phyloP scores from a whole-genome alignment of 1,284 basidiomycete species.

The Mycosarcoma mackinlayi region DNA sequence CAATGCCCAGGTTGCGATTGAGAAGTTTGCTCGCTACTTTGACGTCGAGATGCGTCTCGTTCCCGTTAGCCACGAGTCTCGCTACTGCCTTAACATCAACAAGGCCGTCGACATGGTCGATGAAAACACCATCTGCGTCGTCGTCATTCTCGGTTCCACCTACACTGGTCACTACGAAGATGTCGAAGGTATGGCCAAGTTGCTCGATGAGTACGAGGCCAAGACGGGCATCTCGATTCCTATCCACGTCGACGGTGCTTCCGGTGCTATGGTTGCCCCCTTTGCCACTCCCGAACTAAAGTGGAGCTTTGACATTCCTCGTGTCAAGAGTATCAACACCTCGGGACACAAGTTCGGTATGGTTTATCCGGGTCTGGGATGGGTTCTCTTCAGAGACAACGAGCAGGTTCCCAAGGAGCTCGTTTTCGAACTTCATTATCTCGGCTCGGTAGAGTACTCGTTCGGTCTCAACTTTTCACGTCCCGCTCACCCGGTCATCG shows the following conservation, averaged over 20 bases:
- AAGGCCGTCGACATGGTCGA: slow-evolving; percentile 87
- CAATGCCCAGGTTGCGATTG: slow-evolving; percentile 76
- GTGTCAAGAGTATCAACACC: slow-evolving; percentile 86
- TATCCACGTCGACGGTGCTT: slow-evolving; percentile 75
- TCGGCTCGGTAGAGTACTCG: slow-evolving; percentile 68
- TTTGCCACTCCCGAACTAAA: slow-evolving; percentile 79
- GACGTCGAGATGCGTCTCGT: slow-evolving; percentile 76
- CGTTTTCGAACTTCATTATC: slow-evolving; percentile 86
- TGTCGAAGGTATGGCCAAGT: slow-evolving; percentile 84
- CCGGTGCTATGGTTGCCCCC: slow-evolving; percentile 73
- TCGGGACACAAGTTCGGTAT: slow-evolving; percentile 84
- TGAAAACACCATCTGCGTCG: slow-evolving; percentile 77
- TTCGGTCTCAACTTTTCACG: slow-evolving; percentile 96
- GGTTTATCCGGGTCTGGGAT: slow-evolving; percentile 78
- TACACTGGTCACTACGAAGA: slow-evolving; percentile 95
- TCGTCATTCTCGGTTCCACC: slow-evolving; percentile 77
- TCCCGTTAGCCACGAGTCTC: slow-evolving; percentile 52
- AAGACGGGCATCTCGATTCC: slow-evolving; percentile 75
- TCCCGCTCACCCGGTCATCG: slow-evolving; percentile 88
- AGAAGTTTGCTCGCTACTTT: slow-evolving; percentile 82
- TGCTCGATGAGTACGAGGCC: slow-evolving; percentile 86
- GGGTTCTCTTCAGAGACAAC: slow-evolving; percentile 62
- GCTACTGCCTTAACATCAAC: slow-evolving; percentile 83
- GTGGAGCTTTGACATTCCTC: slow-evolving; percentile 76
- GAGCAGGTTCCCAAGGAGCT: slow-evolving; percentile 71